These are phyloP conservation scores for Metarhizium brunneum DNA, from an alignment of 2,329 filamentous ascomycete genomes.

Conservation along the genomic window DNA sequence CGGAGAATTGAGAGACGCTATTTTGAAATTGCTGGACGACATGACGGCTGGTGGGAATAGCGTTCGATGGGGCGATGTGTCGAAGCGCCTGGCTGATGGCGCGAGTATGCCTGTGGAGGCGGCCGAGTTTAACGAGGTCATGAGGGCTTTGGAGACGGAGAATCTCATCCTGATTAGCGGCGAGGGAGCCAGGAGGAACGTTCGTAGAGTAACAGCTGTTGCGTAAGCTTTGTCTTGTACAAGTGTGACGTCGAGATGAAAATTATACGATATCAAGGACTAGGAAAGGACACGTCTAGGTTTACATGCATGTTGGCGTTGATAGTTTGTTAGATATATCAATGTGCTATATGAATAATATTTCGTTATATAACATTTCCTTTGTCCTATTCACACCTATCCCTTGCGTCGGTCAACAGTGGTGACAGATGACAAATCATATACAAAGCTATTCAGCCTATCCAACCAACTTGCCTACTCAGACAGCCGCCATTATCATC, in stretches of 20 bases:
- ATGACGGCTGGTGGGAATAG: constrained; percentile 58
- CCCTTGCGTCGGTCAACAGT: background rate
- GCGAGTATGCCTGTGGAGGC: constrained; percentile 64
- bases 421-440: background rate
- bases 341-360: background rate
- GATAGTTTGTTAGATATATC: background rate
- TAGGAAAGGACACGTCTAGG: background rate
- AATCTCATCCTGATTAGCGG: constrained; percentile 72
- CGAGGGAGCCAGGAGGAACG: constrained; percentile 73
- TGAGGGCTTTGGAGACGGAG: constrained; percentile 75
- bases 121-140: constrained; percentile 72
- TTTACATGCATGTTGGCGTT: constrained; percentile 4
- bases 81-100: constrained; percentile 61
- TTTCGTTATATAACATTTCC: background rate
- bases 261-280: background rate
- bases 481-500: background rate
- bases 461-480: background rate
- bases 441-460: background rate
- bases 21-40: constrained; percentile 70
- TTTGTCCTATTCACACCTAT: background rate
- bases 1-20: constrained; percentile 73
- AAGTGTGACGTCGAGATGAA: background rate
- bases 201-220: constrained; percentile 61
- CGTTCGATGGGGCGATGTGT: constrained; percentile 72
- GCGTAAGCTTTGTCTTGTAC: constrained; percentile 14